Conservation (phyloP, 108 stramenopile genomes). For the Cyclotella sp. region DNA sequence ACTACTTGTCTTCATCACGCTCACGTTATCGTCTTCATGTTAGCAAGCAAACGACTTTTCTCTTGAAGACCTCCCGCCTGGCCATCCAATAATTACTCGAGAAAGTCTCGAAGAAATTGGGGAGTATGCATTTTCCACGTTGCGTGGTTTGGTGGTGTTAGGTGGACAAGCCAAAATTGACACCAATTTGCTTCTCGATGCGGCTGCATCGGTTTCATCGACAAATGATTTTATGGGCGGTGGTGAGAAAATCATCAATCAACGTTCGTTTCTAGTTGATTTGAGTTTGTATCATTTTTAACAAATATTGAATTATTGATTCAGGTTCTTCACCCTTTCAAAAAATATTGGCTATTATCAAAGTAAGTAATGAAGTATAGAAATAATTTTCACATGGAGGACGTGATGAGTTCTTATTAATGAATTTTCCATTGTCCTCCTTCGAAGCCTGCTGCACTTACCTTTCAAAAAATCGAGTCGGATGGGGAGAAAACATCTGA, state of each 20-base stretch:
- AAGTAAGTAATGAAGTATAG: conserved; percentile 27
- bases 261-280: conserved; percentile 23
- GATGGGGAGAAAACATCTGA: conserved; percentile 48
- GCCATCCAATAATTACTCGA: conserved; percentile 89
- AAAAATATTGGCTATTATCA: conserved; percentile 76
- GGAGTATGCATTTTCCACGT: conserved; percentile 83
- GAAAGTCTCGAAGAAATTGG: conserved; percentile 86
- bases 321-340: conserved; percentile 62
- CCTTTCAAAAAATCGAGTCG: conserved; percentile 84
- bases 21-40: conserved; percentile 2
- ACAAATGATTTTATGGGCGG: conserved; percentile 46
- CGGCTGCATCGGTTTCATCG: conserved; percentile 28
- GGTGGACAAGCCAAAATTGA: conserved; percentile 90
- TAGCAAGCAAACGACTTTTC: conserved; percentile 77
- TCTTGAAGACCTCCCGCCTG: conserved; percentile 86
- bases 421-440: not conserved
- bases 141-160: conserved; percentile 78
- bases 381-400: not conserved
- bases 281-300: conserved; percentile 2
- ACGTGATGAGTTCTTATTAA: not conserved
- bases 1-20: not conserved
- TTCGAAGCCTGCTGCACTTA: conserved; percentile 71
- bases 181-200: conserved; percentile 64
- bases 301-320: conserved; percentile 4
- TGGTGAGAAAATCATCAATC: conserved; percentile 17